Evolutionary conservation across 1,139 yeast species (phyloP).

Genomic region (Hyphopichia wangnamkhiaoensis): DNA sequence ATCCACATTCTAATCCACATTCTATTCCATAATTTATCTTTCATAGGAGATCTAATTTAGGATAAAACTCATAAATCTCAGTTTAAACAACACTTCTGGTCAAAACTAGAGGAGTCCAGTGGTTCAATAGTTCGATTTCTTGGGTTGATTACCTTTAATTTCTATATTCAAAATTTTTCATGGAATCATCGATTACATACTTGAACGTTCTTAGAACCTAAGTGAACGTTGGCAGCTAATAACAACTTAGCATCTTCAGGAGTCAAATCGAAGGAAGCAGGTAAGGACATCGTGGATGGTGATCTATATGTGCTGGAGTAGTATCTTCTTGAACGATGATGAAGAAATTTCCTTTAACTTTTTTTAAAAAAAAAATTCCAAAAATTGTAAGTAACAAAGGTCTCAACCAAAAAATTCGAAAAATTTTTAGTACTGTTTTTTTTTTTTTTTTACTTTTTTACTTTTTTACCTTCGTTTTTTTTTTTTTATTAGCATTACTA

Average conservation of each 20-base stretch:
- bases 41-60: too few species aligned
- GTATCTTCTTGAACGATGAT: slow-evolving; percentile 1
- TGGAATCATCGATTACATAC: slow-evolving; percentile 48
- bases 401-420: background rate
- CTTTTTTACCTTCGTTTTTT: too few species aligned
- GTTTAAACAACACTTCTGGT: too few species aligned
- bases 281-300: slow-evolving; percentile 64
- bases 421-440: background rate
- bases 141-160: too few species aligned
- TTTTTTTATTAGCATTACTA: too few species aligned
- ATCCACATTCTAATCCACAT: too few species aligned
- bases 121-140: too few species aligned
- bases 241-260: slow-evolving; percentile 99
- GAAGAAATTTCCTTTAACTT: slow-evolving; percentile 1
- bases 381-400: background rate
- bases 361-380: background rate
- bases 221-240: slow-evolving; percentile 99
- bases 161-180: too few species aligned
- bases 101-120: too few species aligned
- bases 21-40: too few species aligned
- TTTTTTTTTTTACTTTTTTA: slow-evolving; percentile 1
- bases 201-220: slow-evolving; percentile 99
- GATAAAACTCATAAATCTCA: too few species aligned
- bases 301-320: slow-evolving; percentile 6
- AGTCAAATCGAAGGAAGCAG: slow-evolving; percentile 89